These are phyloP conservation scores for Simplicillium sp. DNA, from an alignment of 2,329 filamentous ascomycete species.

Conservation along the genomic window DNA sequence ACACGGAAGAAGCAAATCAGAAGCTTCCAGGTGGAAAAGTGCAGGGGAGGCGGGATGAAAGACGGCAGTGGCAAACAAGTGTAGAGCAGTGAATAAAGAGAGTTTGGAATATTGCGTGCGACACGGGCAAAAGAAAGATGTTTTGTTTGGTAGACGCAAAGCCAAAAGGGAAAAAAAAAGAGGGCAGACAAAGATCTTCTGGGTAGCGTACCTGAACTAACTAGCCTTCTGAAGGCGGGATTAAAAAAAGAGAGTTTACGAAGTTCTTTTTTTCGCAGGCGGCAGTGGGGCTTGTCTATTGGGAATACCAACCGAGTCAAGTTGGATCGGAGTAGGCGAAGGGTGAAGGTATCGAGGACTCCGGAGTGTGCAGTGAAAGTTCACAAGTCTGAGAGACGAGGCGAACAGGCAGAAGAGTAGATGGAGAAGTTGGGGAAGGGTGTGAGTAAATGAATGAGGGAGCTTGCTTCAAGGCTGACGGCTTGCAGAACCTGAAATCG, in stretches of 20 bases:
- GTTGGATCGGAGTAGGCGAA: too few relatives aligned
- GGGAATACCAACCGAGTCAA: background rate
- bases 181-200: background rate
- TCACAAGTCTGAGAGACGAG: too few relatives aligned
- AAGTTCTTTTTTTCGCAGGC: background rate
- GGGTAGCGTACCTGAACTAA: conserved; percentile 3
- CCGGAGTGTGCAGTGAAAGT: too few relatives aligned
- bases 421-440: too few relatives aligned
- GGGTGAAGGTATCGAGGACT: too few relatives aligned
- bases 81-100: background rate
- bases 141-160: background rate
- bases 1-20: too few relatives aligned
- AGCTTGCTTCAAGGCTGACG: too few relatives aligned
- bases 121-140: background rate
- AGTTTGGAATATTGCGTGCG: background rate
- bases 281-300: background rate
- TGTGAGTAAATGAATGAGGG: too few relatives aligned
- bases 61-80: background rate
- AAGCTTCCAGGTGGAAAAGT: background rate
- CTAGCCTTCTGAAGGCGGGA: background rate
- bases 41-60: background rate
- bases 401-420: too few relatives aligned
- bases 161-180: background rate
- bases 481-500: too few relatives aligned
- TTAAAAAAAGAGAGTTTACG: conserved; percentile 1